phyloP scores from a whole-genome alignment of 139 green algal genomes.

The Closterium sp. region DNA sequence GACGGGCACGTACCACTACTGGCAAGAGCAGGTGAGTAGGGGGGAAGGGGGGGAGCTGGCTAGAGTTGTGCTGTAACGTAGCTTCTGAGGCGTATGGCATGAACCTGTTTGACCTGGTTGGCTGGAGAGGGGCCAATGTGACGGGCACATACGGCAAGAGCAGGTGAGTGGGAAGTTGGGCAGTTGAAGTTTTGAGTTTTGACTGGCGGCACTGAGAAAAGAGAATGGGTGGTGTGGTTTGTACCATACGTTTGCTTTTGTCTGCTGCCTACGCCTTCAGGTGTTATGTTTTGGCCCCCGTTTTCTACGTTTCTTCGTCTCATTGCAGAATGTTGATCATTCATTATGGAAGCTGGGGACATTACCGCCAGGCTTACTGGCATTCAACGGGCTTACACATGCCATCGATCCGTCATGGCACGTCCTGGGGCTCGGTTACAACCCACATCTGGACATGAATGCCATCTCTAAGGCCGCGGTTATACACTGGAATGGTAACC shows the following conservation, averaged over 20 bases:
- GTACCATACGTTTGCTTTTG: neutral
- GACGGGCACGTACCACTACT: slow-evolving; percentile 43
- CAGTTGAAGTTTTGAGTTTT: neutral
- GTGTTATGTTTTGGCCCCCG: neutral
- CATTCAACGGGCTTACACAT: slow-evolving; percentile 42
- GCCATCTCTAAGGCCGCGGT: slow-evolving; percentile 21
- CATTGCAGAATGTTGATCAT: slow-evolving; percentile 41
- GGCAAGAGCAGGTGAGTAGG: slow-evolving; percentile 42
- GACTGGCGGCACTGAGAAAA: too few species aligned
- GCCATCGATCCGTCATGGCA: slow-evolving; percentile 43
- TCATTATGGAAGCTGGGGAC: slow-evolving; percentile 48
- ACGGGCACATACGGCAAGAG: slow-evolving; percentile 45
- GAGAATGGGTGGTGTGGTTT: neutral
- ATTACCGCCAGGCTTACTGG: slow-evolving; percentile 43
- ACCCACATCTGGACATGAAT: slow-evolving; percentile 26
- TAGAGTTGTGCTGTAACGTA: too few species aligned
- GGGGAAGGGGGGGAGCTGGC: neutral
- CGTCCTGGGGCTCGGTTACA: slow-evolving; percentile 41
- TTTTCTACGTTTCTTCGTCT: slow-evolving; percentile 2
- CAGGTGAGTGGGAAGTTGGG: slow-evolving; percentile 8
- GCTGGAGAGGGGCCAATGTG: slow-evolving; percentile 24
- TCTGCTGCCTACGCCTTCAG: neutral
- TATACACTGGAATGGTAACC: slow-evolving; percentile 50
- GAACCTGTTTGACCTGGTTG: slow-evolving; percentile 41
- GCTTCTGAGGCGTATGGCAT: slow-evolving; percentile 49